A percentile compares a stretch with the other conserved stretches of the same genome.
Conservation (phyloP, 2,329 filamentous ascomycete genomes). For the Alternaria metachromatica region DNA sequence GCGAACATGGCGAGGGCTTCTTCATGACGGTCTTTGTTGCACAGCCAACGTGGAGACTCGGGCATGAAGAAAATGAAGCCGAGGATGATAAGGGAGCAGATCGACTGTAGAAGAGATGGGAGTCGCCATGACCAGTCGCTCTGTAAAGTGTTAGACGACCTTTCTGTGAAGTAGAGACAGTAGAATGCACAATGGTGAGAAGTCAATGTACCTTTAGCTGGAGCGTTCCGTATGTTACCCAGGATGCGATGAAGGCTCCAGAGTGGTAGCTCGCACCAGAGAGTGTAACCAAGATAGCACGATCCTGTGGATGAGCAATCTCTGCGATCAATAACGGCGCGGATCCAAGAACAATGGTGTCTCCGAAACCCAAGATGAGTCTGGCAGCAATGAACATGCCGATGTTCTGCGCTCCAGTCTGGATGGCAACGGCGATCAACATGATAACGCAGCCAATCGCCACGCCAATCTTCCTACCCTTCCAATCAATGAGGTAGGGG, state of each 20-base stretch:
- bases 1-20: slow-evolving; percentile 62
- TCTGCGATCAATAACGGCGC: slow-evolving; percentile 52
- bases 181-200: neutral
- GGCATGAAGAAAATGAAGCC: slow-evolving; percentile 51
- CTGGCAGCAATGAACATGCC: slow-evolving; percentile 38
- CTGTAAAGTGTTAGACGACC: neutral
- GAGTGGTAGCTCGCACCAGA: slow-evolving; percentile 44
- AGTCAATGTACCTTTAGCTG: slow-evolving; percentile 4
- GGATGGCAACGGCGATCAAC: slow-evolving; percentile 34
- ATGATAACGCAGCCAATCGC: slow-evolving; percentile 37
- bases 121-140: slow-evolving; percentile 60
- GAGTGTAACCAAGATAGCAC: slow-evolving; percentile 38
- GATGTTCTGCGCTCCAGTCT: slow-evolving; percentile 34
- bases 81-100: slow-evolving; percentile 55
- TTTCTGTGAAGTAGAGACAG: no score
- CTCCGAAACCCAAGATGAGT: slow-evolving; percentile 35
- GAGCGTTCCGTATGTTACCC: slow-evolving; percentile 21
- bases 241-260: slow-evolving; percentile 49
- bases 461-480: slow-evolving; percentile 32
- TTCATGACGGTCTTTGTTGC: slow-evolving; percentile 60
- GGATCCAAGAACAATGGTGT: slow-evolving; percentile 32
- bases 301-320: slow-evolving; percentile 49
- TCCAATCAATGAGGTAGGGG: slow-evolving; percentile 31
- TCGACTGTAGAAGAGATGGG: slow-evolving; percentile 58
- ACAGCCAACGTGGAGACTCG: slow-evolving; percentile 66